Evolutionary conservation across 1,139 yeast species (phyloP), one percentile per base, ranked within the genome.

Genomic region (Candida mesenterica): DNA sequence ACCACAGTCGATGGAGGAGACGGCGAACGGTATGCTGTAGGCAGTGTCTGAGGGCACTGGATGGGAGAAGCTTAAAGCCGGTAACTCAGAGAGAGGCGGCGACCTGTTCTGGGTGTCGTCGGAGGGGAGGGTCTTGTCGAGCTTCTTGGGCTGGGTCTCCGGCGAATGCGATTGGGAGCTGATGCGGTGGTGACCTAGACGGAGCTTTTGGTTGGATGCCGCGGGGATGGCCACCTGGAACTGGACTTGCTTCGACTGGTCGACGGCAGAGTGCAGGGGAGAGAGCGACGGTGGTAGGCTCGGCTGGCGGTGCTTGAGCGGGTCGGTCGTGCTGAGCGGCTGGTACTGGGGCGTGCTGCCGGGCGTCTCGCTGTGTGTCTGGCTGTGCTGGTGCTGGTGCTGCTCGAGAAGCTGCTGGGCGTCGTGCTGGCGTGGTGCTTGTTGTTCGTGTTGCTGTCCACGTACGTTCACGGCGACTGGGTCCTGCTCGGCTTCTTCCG

Each of bases 141-240:
- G 15, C 15, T 25, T 25, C 17, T 25, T 25, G 15, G 12, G 17
- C 7, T 25, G 17, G 14, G 15, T 17, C 14, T 25, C 28, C 6
- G 28, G 28, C 12, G 28, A 25, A 15, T 25, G 28, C 5, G 28
- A 25, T 10, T 25, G 15, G 15, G 28, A 25, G 17, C 28, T 25
- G 12, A 25, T 14, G 7, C 15, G 28, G 14, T 25, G 15, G 22
- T 19, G 22, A 6, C 22, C 22, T 13, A 25, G 28, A 25, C 17
- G 28, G 17, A 25, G 28, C 14, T 25, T 25, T 10, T 25, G 28
- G 15, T 25, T 25, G 8, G 28, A 25, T 13, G 28, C 28, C 14
- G 28, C 28, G 12, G 28, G 28, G 6, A 17, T 25, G 12, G 28
- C 28, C 17, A 25, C 28, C 15, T 25, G 28, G 15, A 25, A 25